Conservation (phyloP, 2,329 filamentous ascomycete species). For the Tolypocladium cylindrosporum region DNA sequence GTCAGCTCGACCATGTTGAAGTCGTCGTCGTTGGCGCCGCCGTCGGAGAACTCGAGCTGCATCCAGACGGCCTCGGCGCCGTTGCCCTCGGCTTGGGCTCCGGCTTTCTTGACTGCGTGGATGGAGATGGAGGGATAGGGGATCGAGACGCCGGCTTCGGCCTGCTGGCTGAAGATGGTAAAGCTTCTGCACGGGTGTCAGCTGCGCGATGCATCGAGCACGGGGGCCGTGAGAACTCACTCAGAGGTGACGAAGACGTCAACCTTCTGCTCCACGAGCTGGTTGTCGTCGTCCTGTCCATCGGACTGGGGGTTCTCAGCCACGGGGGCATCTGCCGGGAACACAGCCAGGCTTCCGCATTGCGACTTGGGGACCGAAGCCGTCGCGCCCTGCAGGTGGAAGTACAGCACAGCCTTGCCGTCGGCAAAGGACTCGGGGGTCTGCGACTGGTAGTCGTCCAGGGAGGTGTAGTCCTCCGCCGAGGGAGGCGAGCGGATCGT, state of each 20-base stretch:
- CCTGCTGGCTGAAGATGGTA: slow-evolving; percentile 51
- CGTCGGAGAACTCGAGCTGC: slow-evolving; percentile 55
- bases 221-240: slow-evolving; percentile 19
- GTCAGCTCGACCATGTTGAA: slow-evolving; percentile 58
- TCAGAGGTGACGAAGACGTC: slow-evolving; percentile 50
- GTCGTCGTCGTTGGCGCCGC: slow-evolving; percentile 51
- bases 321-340: slow-evolving; percentile 28
- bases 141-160: slow-evolving; percentile 53
- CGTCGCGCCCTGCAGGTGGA: slow-evolving; percentile 45
- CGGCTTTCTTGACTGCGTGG: slow-evolving; percentile 59
- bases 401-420: slow-evolving; percentile 62
- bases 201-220: background rate
- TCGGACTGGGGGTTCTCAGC: slow-evolving; percentile 9
- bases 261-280: slow-evolving; percentile 35
- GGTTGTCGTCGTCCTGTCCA: slow-evolving; percentile 22
- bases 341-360: slow-evolving; percentile 43
- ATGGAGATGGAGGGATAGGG: slow-evolving; percentile 67
- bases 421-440: slow-evolving; percentile 65
- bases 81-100: slow-evolving; percentile 23
- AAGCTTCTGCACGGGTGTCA: slow-evolving; percentile 28
- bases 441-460: slow-evolving; percentile 60
- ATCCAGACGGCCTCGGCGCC: slow-evolving; percentile 49
- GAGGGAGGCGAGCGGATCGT: slow-evolving; percentile 49
- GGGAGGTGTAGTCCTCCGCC: slow-evolving; percentile 48
- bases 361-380: slow-evolving; percentile 48